Conservation (phyloP, 257 asterid species). For the Capsicum rhomboideum region DNA sequence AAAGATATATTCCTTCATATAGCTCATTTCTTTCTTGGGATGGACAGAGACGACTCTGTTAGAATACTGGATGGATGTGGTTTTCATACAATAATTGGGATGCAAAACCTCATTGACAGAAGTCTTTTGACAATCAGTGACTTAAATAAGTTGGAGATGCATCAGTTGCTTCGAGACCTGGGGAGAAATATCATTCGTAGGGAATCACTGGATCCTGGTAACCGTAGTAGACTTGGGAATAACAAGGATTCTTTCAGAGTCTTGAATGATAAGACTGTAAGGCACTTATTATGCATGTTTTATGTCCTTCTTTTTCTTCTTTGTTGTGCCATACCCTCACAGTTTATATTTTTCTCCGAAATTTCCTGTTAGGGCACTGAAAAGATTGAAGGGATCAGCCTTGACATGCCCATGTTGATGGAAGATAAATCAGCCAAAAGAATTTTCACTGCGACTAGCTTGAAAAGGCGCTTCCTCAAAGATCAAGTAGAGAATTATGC, state of each 20-base stretch:
- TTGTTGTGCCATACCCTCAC: background rate
- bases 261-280: background rate
- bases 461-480: background rate
- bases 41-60: background rate
- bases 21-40: constrained; percentile 7
- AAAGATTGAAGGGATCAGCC: constrained; percentile 8
- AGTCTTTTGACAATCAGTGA: background rate
- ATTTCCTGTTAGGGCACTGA: constrained; percentile 11
- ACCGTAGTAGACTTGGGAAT: constrained; percentile 4
- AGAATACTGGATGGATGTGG: constrained; percentile 3
- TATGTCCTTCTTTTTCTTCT: background rate
- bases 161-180: background rate
- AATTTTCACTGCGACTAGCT: background rate
- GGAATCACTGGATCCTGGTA: constrained; percentile 6
- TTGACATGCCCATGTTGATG: constrained; percentile 1
- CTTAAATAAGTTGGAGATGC: background rate
- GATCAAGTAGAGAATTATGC: background rate
- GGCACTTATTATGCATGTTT: background rate
- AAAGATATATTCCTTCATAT: constrained; percentile 2
- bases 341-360: background rate
- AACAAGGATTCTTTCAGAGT: constrained; percentile 1
- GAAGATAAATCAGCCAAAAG: background rate
- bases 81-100: constrained; percentile 7
- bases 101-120: constrained; percentile 4
- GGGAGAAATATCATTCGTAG: constrained; percentile 4